A percentile compares a stretch with the other conserved stretches of the same genome.
Conservation (phyloP, 805 yeast genomes). For the Wickerhamomyces strasburgensis region DNA sequence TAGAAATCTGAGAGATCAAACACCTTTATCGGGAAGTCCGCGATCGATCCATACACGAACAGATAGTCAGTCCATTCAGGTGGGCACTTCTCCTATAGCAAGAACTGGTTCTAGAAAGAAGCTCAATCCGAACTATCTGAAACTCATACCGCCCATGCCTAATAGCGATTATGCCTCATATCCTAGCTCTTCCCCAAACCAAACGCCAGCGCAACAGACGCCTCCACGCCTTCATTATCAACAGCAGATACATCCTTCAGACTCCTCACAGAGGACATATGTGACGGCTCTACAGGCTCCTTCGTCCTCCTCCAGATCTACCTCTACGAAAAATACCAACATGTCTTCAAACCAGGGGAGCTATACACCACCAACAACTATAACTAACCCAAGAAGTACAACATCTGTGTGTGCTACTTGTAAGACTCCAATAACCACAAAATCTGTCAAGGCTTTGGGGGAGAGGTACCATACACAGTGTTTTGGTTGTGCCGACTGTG, state of each 20-base stretch:
- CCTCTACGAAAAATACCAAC: constrained; percentile 9
- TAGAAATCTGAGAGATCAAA: background rate
- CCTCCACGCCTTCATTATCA: constrained; percentile 2
- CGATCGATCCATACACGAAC: background rate
- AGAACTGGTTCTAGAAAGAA: constrained; percentile 8
- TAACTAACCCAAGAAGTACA: background rate
- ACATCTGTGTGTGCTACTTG: constrained; percentile 45
- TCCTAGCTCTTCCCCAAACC: constrained; percentile 1
- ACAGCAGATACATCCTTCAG: constrained; percentile 6
- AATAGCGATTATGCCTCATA: constrained; percentile 5
- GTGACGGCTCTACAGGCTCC: constrained; percentile 8
- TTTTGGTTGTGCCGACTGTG: constrained; percentile 83
- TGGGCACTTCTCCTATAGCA: background rate
- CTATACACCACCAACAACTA: constrained; percentile 11
- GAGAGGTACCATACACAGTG: constrained; percentile 81
- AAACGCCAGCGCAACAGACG: background rate
- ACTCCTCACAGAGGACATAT: constrained; percentile 8
- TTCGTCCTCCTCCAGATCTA: constrained; percentile 1
- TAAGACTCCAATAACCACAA: constrained; percentile 52
- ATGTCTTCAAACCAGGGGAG: background rate
- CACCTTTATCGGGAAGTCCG: background rate
- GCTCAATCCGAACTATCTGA: constrained; percentile 19
- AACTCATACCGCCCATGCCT: constrained; percentile 27
- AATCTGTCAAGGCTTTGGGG: constrained; percentile 80
- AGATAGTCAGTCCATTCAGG: background rate